Evolutionary conservation across 2,329 filamentous ascomycete species (phyloP), one percentile per base, ranked within the genome.

Genomic region (Albifimbria verrucaria): DNA sequence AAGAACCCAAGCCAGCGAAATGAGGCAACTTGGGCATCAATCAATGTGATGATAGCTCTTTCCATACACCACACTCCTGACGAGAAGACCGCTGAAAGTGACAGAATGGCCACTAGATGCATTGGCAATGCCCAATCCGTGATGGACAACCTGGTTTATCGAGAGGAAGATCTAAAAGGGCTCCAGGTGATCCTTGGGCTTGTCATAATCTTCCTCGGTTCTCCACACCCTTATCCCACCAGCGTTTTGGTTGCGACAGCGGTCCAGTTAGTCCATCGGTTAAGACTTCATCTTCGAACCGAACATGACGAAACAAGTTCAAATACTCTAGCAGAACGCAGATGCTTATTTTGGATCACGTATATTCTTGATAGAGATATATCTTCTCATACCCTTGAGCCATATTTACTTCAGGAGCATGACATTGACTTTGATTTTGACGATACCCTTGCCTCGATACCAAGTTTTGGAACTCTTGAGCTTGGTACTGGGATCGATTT

Each of bases 161-260:
- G 48, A 22, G 32, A 41, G 18, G 17, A 43, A 18, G 48, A 50
- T 25, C n/a, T 50, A 10, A 50, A 50, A 25, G 48, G 48, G 17
- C 48, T 50, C 15, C 48, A 50, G 36, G 36, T 43, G 4, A 17
- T 50, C 5, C 48, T 50, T 18, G 28, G 48, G 9, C 48, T 50
- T 17, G 28, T 43, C 11, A 22, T 50, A 2, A 21, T 50, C 10
- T 50, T 50, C 23, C 48, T 50, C 15, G 32, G 18, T 17, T 42
- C 20, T 36, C 39, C 48, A 15, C 23, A 43, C 39, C 48, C 48
- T 21, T 42, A 50, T n/a, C 48, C 48, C 17, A 18, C 48, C 7
- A 42, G 48, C 24, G 48, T 50, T 18, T 43, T 39, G 28, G 43
- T 50, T 11, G 48, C 48, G 22, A 50, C 48, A 23, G 48, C 48